Conservation (phyloP, 148 eudicot genomes). For the Nyssa sinensis region DNA sequence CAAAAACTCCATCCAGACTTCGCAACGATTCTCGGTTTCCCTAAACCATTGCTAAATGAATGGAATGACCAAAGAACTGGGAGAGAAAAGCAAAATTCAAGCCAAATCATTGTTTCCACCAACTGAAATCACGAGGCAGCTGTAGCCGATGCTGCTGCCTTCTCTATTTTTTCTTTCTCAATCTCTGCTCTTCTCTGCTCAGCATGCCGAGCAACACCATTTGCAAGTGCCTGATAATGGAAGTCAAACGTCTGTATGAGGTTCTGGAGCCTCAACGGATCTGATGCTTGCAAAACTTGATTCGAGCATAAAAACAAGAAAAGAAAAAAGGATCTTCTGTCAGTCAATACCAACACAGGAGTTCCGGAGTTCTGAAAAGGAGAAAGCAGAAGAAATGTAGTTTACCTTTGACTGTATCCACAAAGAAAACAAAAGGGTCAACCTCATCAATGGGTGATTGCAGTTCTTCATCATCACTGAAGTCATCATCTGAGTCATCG, state of each 20-base stretch:
- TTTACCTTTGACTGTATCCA: conserved; percentile 79
- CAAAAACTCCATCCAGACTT: conserved; percentile 16
- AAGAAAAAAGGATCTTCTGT: conserved; percentile 3
- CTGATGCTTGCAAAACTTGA: conserved; percentile 81
- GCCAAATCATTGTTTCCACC: not conserved
- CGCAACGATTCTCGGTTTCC: conserved; percentile 10
- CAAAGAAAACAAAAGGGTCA: conserved; percentile 87
- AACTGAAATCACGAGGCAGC: conserved; percentile 42
- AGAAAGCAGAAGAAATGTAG: not conserved
- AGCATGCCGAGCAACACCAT: conserved; percentile 92
- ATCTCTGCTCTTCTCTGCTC: conserved; percentile 78
- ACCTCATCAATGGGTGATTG: conserved; percentile 94
- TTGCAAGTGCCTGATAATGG: conserved; percentile 80
- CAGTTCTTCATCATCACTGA: conserved; percentile 86
- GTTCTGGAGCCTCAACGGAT: conserved; percentile 77
- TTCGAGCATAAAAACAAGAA: not conserved
- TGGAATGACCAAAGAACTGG: conserved; percentile 17
- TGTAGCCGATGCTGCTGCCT: conserved; percentile 42
- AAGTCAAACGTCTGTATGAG: conserved; percentile 76
- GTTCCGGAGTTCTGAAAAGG: not conserved
- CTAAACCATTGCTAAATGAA: conserved; percentile 13
- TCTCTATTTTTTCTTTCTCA: conserved; percentile 82
- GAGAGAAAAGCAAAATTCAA: conserved; percentile 6
- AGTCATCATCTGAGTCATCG: conserved; percentile 92
- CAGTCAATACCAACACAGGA: conserved; percentile 4